These are phyloP conservation scores for Mallotus japonicus DNA, from an alignment of 441 rosid species.

Conservation along the genomic window DNA sequence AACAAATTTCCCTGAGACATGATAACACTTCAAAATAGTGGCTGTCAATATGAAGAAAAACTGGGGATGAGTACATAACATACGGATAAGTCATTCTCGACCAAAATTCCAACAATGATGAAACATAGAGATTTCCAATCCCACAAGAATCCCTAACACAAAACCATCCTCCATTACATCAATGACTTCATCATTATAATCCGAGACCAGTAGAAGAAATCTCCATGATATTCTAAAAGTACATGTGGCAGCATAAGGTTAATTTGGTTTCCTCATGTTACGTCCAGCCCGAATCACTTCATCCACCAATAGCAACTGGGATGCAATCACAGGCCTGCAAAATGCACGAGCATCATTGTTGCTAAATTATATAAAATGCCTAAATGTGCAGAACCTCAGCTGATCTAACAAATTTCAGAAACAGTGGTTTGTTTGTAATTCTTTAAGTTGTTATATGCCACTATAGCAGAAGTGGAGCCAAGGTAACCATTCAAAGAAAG, in stretches of 20 bases:
- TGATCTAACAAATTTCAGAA: background rate
- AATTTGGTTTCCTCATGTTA: constrained; percentile 92
- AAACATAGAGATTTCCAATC: background rate
- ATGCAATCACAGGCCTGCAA: constrained; percentile 84
- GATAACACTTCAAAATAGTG: background rate
- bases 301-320: constrained; percentile 89
- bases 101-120: constrained; percentile 4
- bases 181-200: constrained; percentile 8
- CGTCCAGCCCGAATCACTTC: constrained; percentile 97
- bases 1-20: no score
- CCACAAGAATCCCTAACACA: constrained; percentile 9
- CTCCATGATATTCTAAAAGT: constrained; percentile 4
- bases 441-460: background rate
- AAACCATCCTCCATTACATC: constrained; percentile 14
- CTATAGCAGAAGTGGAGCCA: background rate
- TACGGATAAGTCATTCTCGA: background rate
- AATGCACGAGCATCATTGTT: background rate
- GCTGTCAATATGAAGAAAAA: background rate
- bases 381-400: no score
- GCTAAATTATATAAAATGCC: background rate
- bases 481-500: background rate
- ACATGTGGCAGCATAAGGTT: constrained; percentile 7
- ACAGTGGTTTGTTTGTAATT: background rate
- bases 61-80: background rate
- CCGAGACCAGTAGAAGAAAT: background rate